Conservation (phyloP, 768 basidiomycete genomes). For the Tulasnella calospora region DNA sequence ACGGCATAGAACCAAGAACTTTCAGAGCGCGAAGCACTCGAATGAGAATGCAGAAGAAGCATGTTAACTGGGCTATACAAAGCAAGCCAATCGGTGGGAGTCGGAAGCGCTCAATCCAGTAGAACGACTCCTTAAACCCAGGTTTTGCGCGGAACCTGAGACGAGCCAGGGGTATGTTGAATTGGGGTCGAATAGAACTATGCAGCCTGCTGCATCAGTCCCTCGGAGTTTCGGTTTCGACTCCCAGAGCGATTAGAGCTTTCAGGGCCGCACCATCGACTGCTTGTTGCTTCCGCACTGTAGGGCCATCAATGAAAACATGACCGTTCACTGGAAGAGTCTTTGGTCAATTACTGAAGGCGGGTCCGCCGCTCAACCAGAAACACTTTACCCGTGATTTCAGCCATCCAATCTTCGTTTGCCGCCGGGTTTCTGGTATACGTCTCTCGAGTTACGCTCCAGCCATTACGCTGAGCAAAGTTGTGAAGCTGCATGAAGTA, state of each 20-base stretch:
- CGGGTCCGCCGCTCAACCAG: background rate
- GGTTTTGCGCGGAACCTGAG: background rate
- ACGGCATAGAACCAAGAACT: background rate
- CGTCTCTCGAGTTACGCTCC: background rate
- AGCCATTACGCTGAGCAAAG: background rate
- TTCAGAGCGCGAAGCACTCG: background rate
- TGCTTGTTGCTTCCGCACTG: background rate
- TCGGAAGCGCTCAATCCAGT: background rate
- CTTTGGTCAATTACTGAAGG: background rate
- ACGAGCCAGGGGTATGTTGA: background rate
- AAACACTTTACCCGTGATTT: background rate
- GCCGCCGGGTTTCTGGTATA: background rate
- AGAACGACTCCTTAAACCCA: background rate
- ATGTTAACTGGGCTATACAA: background rate
- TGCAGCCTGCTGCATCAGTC: background rate
- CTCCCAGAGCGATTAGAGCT: conserved; percentile 1
- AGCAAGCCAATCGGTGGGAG: background rate
- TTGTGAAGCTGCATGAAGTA: conserved; percentile 8
- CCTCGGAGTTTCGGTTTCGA: background rate
- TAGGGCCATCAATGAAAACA: background rate
- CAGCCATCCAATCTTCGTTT: conserved; percentile 8
- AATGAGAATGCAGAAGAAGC: background rate
- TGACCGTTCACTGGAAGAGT: background rate
- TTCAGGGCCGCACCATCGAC: background rate
- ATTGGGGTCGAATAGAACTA: background rate